Conservation (phyloP, 2,329 filamentous ascomycete species). For the Davidsoniella australis region DNA sequence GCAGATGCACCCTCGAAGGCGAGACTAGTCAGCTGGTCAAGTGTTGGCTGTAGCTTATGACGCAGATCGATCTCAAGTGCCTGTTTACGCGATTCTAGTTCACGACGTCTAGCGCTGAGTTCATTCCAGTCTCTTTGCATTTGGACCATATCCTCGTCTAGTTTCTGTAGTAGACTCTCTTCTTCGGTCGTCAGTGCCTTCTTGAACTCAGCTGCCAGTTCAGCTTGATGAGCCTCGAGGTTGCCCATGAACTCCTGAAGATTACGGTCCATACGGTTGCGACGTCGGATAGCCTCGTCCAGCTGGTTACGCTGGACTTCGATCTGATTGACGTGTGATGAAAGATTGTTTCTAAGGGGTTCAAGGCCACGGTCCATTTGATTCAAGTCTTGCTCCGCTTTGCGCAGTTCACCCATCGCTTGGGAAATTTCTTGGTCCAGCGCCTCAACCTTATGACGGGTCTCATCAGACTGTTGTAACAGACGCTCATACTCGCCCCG, state of each 20-base stretch:
- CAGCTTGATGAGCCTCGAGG: slow-evolving; percentile 59
- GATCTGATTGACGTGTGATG: slow-evolving; percentile 56
- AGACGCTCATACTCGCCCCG: slow-evolving; percentile 57
- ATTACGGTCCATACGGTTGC: slow-evolving; percentile 55
- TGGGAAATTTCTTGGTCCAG: slow-evolving; percentile 81
- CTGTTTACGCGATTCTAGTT: slow-evolving; percentile 65
- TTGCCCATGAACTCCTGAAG: slow-evolving; percentile 63
- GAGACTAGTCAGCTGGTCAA: slow-evolving; percentile 69
- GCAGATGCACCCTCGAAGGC: slow-evolving; percentile 44
- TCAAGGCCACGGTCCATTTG: slow-evolving; percentile 71
- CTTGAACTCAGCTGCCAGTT: slow-evolving; percentile 77
- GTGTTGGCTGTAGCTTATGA: slow-evolving; percentile 72
- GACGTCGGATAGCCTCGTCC: slow-evolving; percentile 46
- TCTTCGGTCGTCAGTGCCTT: slow-evolving; percentile 73
- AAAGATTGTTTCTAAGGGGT: slow-evolving; percentile 60
- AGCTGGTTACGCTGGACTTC: slow-evolving; percentile 58
- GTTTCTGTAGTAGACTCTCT: slow-evolving; percentile 58
- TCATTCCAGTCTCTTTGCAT: slow-evolving; percentile 64
- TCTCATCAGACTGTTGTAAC: slow-evolving; percentile 43
- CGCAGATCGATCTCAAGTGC: slow-evolving; percentile 72
- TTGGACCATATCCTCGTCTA: slow-evolving; percentile 52
- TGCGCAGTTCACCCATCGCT: slow-evolving; percentile 69
- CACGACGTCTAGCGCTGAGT: slow-evolving; percentile 53
- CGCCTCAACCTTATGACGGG: slow-evolving; percentile 52
- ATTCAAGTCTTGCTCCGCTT: slow-evolving; percentile 59